phyloP scores from a whole-genome alignment of 2,329 filamentous ascomycete species.

The Fonsecaea erecta region DNA sequence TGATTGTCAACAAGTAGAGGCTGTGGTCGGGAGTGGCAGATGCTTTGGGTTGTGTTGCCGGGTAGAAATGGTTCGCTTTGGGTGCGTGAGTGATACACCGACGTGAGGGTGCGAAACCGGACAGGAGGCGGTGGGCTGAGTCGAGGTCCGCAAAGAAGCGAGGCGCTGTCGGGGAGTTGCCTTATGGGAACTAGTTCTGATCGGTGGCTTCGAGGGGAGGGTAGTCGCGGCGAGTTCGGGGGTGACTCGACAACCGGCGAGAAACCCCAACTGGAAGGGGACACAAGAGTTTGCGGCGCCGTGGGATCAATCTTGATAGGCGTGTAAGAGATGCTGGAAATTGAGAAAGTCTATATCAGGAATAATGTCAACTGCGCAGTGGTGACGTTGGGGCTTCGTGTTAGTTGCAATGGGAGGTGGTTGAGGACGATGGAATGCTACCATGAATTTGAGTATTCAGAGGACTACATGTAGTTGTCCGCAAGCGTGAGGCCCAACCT shows the following conservation, averaged over 20 bases:
- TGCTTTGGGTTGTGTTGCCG: background rate
- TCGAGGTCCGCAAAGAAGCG: slow-evolving; percentile 33
- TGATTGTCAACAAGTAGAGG: slow-evolving; percentile 31
- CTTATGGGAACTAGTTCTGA: slow-evolving; percentile 33
- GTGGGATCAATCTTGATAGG: slow-evolving; percentile 33
- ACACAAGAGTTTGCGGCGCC: slow-evolving; percentile 23
- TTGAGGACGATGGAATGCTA: slow-evolving; percentile 19
- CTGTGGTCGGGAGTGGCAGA: slow-evolving; percentile 13
- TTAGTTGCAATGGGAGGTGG: slow-evolving; percentile 17
- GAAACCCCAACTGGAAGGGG: slow-evolving; percentile 18
- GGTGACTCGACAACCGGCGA: slow-evolving; percentile 6
- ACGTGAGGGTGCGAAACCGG: slow-evolving; percentile 31
- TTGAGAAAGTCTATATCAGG: background rate
- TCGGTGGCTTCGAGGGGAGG: slow-evolving; percentile 27
- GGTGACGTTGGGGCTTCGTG: slow-evolving; percentile 5
- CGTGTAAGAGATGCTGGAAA: background rate
- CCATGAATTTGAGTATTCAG: slow-evolving; percentile 16
- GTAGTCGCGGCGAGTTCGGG: slow-evolving; percentile 21
- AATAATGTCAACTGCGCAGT: background rate
- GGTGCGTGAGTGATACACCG: slow-evolving; percentile 16
- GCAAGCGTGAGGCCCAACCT: slow-evolving; percentile 26
- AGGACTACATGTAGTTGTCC: slow-evolving; percentile 29
- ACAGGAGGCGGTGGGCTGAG: slow-evolving; percentile 36
- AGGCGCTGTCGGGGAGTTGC: slow-evolving; percentile 33
- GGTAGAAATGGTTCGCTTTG: slow-evolving; percentile 18